Evolutionary conservation across 2,329 filamentous ascomycete species (phyloP).

Genomic region (Fusarium torreyae): DNA sequence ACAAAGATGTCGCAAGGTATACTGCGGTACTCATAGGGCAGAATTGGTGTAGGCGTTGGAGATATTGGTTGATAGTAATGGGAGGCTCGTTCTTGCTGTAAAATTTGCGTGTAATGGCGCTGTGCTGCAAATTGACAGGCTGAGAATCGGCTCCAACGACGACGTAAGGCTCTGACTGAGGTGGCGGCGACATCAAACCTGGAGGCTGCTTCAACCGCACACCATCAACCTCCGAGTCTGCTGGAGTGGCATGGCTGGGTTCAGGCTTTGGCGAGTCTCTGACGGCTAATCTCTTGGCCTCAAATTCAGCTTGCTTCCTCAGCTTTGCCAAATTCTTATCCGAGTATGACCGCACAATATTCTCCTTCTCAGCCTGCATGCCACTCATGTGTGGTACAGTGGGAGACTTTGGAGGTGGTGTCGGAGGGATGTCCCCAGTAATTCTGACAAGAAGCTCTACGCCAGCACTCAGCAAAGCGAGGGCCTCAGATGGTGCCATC

Average conservation of each 20-base stretch:
- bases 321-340: conserved; percentile 67
- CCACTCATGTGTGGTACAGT: conserved; percentile 76
- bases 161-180: conserved; percentile 66
- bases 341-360: conserved; percentile 71
- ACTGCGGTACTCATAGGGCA: conserved; percentile 96
- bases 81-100: conserved; percentile 90
- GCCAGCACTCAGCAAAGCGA: conserved; percentile 82
- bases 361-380: conserved; percentile 74
- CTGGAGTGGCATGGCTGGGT: conserved; percentile 2
- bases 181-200: conserved; percentile 44
- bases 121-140: conserved; percentile 82
- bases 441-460: conserved; percentile 79
- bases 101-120: conserved; percentile 91
- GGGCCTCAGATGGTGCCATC: conserved; percentile 79
- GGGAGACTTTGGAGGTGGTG: conserved; percentile 76
- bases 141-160: conserved; percentile 79
- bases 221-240: conserved; percentile 63
- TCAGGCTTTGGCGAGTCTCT: conserved; percentile 32
- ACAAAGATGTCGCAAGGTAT: conserved; percentile 89
- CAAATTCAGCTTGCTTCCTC: conserved; percentile 58
- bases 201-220: conserved; percentile 64
- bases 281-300: conserved; percentile 45
- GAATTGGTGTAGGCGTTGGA: conserved; percentile 87
- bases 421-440: conserved; percentile 85
- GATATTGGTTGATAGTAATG: conserved; percentile 86